A percentile compares a stretch with the other conserved stretches of the same genome.
Conservation (phyloP, 140 eudicot species). For the Oenanthe javanica region DNA sequence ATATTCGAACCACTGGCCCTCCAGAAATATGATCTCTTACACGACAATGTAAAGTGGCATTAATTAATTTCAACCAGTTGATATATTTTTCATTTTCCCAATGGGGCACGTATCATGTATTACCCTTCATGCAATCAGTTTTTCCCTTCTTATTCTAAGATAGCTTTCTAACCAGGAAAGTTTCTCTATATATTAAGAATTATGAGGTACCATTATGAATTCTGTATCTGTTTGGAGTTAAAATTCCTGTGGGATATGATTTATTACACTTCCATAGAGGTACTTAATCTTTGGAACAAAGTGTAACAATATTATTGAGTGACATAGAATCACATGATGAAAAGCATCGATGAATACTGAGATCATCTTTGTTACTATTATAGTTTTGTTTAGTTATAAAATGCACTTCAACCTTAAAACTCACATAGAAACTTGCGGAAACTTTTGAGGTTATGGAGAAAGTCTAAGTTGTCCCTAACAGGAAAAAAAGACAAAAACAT, state of each 20-base stretch:
- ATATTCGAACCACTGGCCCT: not conserved
- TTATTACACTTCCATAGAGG: not conserved
- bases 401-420: too few species aligned
- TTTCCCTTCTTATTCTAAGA: not conserved
- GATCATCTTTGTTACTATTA: not conserved
- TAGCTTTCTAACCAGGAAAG: not conserved
- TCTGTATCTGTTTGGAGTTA: not conserved
- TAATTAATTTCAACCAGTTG: not conserved
- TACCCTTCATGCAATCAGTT: not conserved
- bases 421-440: too few species aligned
- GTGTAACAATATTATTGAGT: not conserved
- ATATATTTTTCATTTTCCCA: not conserved
- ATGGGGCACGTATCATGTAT: not conserved
- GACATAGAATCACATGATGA: not conserved
- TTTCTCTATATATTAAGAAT: not conserved
- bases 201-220: not conserved
- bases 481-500: too few species aligned
- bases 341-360: not conserved
- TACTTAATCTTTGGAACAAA: not conserved
- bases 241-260: not conserved
- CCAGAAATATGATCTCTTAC: not conserved
- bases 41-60: not conserved
- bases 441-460: too few species aligned
- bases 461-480: too few species aligned
- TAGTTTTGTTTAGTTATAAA: not conserved